These are phyloP conservation scores for Calophaca sinica DNA, from an alignment of 306 rosid species.

Conservation along the genomic window DNA sequence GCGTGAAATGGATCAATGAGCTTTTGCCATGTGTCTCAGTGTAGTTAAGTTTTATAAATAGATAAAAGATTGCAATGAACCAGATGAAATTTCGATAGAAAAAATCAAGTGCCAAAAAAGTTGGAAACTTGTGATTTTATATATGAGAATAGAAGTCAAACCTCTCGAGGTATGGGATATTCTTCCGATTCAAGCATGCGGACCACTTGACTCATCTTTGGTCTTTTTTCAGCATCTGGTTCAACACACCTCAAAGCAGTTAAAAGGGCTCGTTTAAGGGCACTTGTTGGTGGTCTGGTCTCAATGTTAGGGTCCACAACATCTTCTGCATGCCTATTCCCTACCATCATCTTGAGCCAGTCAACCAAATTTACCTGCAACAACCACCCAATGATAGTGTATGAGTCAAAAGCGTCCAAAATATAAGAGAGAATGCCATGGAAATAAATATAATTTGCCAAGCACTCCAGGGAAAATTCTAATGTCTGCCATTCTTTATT, in stretches of 20 bases:
- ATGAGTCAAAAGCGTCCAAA: conserved; percentile 16
- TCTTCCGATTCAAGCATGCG: conserved; percentile 98
- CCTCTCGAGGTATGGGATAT: conserved; percentile 91
- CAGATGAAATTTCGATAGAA: neutral
- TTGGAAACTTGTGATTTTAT: conserved; percentile 14
- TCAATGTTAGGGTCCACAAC: conserved; percentile 92
- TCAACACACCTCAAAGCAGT: conserved; percentile 97
- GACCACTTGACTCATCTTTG: conserved; percentile 92
- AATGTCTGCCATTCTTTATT: conserved; percentile 9
- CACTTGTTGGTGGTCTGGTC: conserved; percentile 84
- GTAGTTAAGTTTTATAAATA: too few species aligned
- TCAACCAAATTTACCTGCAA: conserved; percentile 93
- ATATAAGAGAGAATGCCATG: neutral
- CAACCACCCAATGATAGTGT: conserved; percentile 41
- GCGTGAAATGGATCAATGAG: too few species aligned
- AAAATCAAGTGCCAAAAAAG: conserved; percentile 17
- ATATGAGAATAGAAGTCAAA: conserved; percentile 50
- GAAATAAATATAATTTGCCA: conserved; percentile 11
- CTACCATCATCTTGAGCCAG: conserved; percentile 98
- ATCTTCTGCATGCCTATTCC: conserved; percentile 86
- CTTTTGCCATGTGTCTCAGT: too few species aligned
- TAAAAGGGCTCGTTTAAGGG: conserved; percentile 83
- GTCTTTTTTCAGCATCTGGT: conserved; percentile 86
- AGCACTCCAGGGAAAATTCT: conserved; percentile 28
- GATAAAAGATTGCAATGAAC: neutral